phyloP scores from a whole-genome alignment of 2,329 filamentous ascomycete species.

The Podosphaera fusca region DNA sequence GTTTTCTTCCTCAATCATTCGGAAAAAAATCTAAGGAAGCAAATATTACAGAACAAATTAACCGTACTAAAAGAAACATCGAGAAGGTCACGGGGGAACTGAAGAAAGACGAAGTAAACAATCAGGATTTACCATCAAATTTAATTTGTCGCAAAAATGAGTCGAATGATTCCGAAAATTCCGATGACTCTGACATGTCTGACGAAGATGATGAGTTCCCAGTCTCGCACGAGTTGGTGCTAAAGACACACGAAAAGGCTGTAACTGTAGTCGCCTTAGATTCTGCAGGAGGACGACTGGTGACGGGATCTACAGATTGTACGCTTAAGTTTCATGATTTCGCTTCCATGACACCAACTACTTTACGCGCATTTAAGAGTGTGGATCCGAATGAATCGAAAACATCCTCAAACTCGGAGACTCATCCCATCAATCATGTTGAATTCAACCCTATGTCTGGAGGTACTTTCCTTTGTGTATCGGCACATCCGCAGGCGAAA shows the following conservation, averaged over 20 bases:
- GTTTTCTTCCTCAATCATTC: constrained; percentile 63
- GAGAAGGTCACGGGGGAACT: constrained; percentile 7
- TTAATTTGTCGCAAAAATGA: constrained; percentile 17
- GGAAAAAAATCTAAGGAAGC: constrained; percentile 57
- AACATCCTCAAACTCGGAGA: constrained; percentile 45
- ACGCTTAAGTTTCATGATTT: constrained; percentile 88
- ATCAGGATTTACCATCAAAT: constrained; percentile 12
- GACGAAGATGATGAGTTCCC: constrained; percentile 66
- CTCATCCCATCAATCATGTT: constrained; percentile 69
- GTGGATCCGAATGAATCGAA: constrained; percentile 71
- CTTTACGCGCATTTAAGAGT: constrained; percentile 77
- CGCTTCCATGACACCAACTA: constrained; percentile 83
- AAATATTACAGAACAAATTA: constrained; percentile 60
- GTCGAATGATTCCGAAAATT: constrained; percentile 23
- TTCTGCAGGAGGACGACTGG: constrained; percentile 59
- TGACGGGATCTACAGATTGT: constrained; percentile 82
- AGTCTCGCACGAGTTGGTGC: constrained; percentile 72
- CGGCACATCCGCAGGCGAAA: constrained; percentile 74
- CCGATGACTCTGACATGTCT: constrained; percentile 31
- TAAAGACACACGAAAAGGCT: constrained; percentile 79
- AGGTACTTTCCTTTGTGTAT: constrained; percentile 61
- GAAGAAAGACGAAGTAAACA: constrained; percentile 8
- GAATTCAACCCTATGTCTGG: constrained; percentile 70
- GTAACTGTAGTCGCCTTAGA: constrained; percentile 72
- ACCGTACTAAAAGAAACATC: constrained; percentile 44